Evolutionary conservation across 1,284 basidiomycete species (phyloP).

Genomic region (Abortiporus biennis): DNA sequence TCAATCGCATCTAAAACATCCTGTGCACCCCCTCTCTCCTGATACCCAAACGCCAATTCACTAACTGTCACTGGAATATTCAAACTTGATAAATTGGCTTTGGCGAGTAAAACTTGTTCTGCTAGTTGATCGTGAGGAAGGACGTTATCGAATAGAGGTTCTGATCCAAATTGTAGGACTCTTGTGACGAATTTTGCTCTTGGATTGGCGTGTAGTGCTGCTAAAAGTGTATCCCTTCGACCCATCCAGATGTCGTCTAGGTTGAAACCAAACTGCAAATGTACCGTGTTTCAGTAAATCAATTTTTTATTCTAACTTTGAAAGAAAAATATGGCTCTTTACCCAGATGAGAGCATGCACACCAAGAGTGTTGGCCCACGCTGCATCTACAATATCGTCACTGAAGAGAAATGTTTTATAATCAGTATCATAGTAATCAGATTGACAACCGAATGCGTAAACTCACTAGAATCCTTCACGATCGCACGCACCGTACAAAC

Average conservation of each 20-base stretch:
- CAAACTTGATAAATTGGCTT: constrained; percentile 43
- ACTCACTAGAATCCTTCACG: constrained; percentile 58
- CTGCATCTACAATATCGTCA: constrained; percentile 65
- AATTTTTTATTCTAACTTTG: no score
- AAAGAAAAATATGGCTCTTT: constrained; percentile 15
- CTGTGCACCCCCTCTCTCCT: constrained; percentile 44
- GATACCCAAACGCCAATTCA: constrained; percentile 44
- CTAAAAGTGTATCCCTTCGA: constrained; percentile 48
- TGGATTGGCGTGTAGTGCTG: constrained; percentile 53
- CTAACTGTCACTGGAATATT: constrained; percentile 64
- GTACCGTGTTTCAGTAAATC: constrained; percentile 1
- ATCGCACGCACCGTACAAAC: constrained; percentile 67
- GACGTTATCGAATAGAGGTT: constrained; percentile 64
- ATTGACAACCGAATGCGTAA: neutral
- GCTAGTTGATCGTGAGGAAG: constrained; percentile 49
- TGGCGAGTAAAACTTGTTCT: constrained; percentile 44
- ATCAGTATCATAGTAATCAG: constrained; percentile 1
- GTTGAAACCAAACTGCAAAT: constrained; percentile 55
- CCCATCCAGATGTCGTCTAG: constrained; percentile 47
- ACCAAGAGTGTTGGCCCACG: constrained; percentile 63
- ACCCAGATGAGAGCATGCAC: constrained; percentile 76
- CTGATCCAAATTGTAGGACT: constrained; percentile 67
- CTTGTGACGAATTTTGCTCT: constrained; percentile 65
- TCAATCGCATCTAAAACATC: constrained; percentile 60
- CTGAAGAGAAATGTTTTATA: constrained; percentile 26